Evolutionary conservation across 805 yeast species (phyloP), one percentile per base, ranked within the genome.

Genomic region (Wickerhamomyces rabaulensis): DNA sequence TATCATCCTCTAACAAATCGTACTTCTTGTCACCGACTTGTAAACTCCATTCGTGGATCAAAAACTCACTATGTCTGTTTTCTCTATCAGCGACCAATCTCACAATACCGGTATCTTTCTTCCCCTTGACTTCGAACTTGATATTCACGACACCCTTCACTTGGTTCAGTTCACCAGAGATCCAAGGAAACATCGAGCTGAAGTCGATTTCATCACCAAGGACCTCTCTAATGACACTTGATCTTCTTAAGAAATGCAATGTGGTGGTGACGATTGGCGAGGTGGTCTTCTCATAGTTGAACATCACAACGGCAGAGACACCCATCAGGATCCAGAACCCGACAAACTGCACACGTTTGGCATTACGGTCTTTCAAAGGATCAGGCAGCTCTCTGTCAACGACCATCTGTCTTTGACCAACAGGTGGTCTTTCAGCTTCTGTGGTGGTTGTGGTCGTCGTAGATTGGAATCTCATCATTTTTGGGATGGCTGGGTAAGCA

Each of bases 261-360:
- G 96, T 85, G 7, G 96, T 91, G 37, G 85, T 78, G 56, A 92
- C 85, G 49, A 92, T 78, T 1, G 98, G 97, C 13, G 96, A 87
- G 40, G 86, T 81, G 17, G 90, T 82, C 63, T 90, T 91, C 64
- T 94, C 99, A 67, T 92, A 91, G 71, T 94, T 91, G 76, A 92
- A 84, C 57, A 92, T 87, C 26, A 87, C 75, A 26, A 76, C 70
- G 42, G 84, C 66, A 2, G 84, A 67, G 4, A 73, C 66, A 21
- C 75, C 75, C 76, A 84, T 80, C 43, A 76, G 66, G 13, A 70
- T 63, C 40, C 75, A 65, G 60, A 85, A 86, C 3, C 67, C 65
- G 6, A 73, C 64, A 62, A 90, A 83, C 47, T 80, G 78, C 20
- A 69, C 57, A 46, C 81, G 67, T 51, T 76, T 76, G 52, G 70